Conservation (phyloP, 352 stramenopile genomes). For the Phytophthora hybrid region DNA sequence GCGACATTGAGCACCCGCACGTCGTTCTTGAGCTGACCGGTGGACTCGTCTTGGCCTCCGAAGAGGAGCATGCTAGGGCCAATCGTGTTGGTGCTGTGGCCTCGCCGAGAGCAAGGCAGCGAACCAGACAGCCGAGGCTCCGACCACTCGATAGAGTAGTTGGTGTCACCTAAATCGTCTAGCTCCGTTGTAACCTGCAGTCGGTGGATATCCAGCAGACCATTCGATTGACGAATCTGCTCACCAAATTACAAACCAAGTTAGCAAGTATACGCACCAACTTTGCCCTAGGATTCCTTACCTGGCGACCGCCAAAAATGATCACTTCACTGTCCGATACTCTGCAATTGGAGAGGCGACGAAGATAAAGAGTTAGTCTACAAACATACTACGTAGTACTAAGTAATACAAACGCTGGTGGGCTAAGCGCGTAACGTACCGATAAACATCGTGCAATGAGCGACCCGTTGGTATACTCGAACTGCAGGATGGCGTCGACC, state of each 20-base stretch:
- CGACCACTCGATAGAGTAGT: conserved; percentile 49
- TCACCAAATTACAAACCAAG: not conserved
- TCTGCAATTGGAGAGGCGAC: conserved; percentile 23
- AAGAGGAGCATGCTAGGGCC: conserved; percentile 71
- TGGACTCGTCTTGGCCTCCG: conserved; percentile 62
- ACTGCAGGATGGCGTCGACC: conserved; percentile 51
- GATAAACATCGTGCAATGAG: conserved; percentile 64
- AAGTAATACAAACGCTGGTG: not conserved
- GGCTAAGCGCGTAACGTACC: conserved; percentile 31
- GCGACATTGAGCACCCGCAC: conserved; percentile 54
- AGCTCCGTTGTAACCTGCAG: conserved; percentile 33
- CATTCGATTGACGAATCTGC: conserved; percentile 76
- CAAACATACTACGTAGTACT: not conserved
- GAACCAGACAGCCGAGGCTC: conserved; percentile 43
- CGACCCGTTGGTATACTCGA: conserved; percentile 47
- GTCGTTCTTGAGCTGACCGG: conserved; percentile 59
- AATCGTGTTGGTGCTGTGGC: conserved; percentile 68
- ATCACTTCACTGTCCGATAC: conserved; percentile 54
- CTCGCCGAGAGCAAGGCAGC: conserved; percentile 54
- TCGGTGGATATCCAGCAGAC: conserved; percentile 57
- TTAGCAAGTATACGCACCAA: not conserved
- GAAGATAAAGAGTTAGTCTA: not conserved
- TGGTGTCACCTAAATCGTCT: conserved; percentile 19
- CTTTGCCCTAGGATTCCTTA: conserved; percentile 19
- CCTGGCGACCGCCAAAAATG: conserved; percentile 76